Evolutionary conservation across 106 monocot species (phyloP), one percentile per base, ranked within the genome.

Genomic region (Dendrobium catenatum): DNA sequence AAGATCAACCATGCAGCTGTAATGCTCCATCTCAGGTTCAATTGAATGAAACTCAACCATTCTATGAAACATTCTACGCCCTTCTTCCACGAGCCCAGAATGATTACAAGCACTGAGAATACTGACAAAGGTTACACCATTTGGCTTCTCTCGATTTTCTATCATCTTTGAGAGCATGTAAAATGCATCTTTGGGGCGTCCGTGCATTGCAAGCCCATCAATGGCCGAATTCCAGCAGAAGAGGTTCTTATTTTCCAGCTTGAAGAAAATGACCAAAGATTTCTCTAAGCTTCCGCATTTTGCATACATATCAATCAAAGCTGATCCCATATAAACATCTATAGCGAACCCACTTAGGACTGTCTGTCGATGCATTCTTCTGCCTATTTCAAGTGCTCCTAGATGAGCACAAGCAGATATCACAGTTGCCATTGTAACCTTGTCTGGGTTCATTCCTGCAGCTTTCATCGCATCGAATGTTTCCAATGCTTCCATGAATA

Each of bases 211-310:
- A 6, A 91, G 74, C 13, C 89, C 94, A 18, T 91, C 88, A 3
- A 94, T 91, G 4, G 85, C 80, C 0, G 91, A 88, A 33, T 94
- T 94, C 94, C 93, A 94, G 54, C 91, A 91, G 78, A 88, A 94
- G 44, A 91, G 72, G 75, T 94, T 91, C 79, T 77, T 83, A 42
- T 78, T 81, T 55, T 76, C 83, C 79, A 91, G 41, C 74, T 91
- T 91, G 77, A 86, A 89, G 79, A 94, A 94, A 11, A 88, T 76
- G 77, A 86, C 47, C 8, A 91, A 84, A 22, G 94, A 83, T 80
- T 58, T 82, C 78, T 85, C 88, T 55, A 89, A 68, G 64, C 64
- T 61, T 37, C 90, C 93, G 56, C 93, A 91, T 80, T 93, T 93
- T 4, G 93, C 93, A 17, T 91, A 94, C 94, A 94, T 89, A 54